Evolutionary conservation across 331 rosid genomes (phyloP).

Genomic region (Pyracantha coccinea): DNA sequence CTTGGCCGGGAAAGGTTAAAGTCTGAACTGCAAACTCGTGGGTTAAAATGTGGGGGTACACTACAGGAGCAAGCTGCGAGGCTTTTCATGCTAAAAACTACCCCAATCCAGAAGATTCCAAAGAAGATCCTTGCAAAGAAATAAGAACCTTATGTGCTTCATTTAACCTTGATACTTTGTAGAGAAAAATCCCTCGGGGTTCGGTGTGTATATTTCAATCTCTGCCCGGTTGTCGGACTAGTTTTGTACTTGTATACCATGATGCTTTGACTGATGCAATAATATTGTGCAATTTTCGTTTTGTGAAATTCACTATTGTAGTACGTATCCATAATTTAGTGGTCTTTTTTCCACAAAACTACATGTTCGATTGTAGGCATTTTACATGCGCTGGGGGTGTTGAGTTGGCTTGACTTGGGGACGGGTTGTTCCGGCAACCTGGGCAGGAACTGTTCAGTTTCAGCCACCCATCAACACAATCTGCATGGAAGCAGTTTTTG

Average conservation of each 20-base stretch:
- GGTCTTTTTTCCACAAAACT: not conserved
- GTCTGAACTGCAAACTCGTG: conserved; percentile 62
- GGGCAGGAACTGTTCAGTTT: conserved; percentile 52
- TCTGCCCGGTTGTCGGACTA: not conserved
- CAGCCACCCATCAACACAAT: conserved; percentile 77
- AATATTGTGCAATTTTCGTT: not conserved
- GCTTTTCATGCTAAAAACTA: conserved; percentile 77
- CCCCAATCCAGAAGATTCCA: conserved; percentile 69
- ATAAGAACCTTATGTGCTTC: conserved; percentile 13
- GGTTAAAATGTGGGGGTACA: conserved; percentile 92
- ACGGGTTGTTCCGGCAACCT: conserved; percentile 56
- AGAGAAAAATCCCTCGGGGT: not conserved
- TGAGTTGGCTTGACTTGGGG: conserved; percentile 33
- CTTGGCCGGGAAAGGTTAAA: conserved; percentile 82
- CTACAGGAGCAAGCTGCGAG: conserved; percentile 88
- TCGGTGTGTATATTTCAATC: conserved; percentile 8
- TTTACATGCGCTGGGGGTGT: conserved; percentile 27
- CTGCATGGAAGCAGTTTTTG: conserved; percentile 72
- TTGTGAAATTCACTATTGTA: not conserved
- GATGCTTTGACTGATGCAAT: not conserved
- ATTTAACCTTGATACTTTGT: not conserved
- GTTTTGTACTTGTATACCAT: not conserved
- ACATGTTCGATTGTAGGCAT: not conserved
- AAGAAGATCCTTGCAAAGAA: conserved; percentile 81
- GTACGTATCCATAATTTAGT: not conserved